These are phyloP conservation scores for Boletales sp. DNA, from an alignment of 768 basidiomycete genomes.

Conservation along the genomic window DNA sequence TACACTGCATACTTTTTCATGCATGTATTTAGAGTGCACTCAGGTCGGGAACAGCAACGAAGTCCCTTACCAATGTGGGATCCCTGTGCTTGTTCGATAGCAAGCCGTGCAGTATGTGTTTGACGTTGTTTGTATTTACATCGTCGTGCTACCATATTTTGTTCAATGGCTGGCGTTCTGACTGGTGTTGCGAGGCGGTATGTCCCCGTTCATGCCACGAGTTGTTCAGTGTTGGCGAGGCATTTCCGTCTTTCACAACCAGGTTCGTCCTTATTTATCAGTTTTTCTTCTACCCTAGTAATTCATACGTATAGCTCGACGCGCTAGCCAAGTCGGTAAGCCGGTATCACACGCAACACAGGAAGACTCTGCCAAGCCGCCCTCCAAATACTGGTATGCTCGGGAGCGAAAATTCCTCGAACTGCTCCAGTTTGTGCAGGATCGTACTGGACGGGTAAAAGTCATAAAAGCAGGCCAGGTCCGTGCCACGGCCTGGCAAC, in stretches of 20 bases:
- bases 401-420: slow-evolving; percentile 23
- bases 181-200: slow-evolving; percentile 10
- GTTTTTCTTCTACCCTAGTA: not conserved
- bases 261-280: slow-evolving; percentile 17
- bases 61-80: too few species aligned
- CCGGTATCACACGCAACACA: not conserved
- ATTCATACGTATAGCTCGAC: slow-evolving; percentile 15
- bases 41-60: too few species aligned
- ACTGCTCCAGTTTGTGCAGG: slow-evolving; percentile 24
- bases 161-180: slow-evolving; percentile 17
- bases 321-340: slow-evolving; percentile 5
- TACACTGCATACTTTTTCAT: too few species aligned
- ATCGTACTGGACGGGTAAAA: slow-evolving; percentile 28
- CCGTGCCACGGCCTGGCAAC: slow-evolving; percentile 45
- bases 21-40: too few species aligned
- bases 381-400: not conserved
- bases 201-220: slow-evolving; percentile 1
- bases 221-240: slow-evolving; percentile 4
- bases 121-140: too few species aligned
- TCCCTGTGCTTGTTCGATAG: too few species aligned
- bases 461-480: slow-evolving; percentile 34
- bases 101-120: too few species aligned
- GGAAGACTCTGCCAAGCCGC: not conserved
- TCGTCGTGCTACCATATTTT: not conserved
- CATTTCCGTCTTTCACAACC: slow-evolving; percentile 19